phyloP scores from a whole-genome alignment of 306 rosid species.

The Macrotyloma uniflorum region DNA sequence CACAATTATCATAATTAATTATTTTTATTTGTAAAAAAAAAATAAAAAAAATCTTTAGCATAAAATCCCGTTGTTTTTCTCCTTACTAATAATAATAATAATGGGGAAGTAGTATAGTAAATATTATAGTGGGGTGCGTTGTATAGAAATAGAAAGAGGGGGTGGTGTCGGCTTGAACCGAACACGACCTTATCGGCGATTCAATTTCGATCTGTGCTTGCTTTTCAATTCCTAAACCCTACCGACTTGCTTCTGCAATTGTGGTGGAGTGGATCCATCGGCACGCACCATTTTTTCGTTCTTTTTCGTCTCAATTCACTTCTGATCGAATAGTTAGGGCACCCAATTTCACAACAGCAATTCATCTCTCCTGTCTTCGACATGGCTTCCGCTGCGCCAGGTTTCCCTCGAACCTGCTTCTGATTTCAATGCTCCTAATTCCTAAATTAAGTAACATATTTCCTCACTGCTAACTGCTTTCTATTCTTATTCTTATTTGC shows the following conservation, averaged over 20 bases:
- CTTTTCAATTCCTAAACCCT: conserved; percentile 19
- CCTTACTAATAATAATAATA: neutral
- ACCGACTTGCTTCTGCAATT: conserved; percentile 15
- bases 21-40: too few species aligned
- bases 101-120: neutral
- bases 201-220: conserved; percentile 36
- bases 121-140: neutral
- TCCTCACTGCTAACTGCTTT: conserved; percentile 1
- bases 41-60: too few species aligned
- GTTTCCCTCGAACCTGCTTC: conserved; percentile 46
- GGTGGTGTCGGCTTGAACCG: conserved; percentile 92
- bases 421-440: neutral
- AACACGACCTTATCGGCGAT: conserved; percentile 82
- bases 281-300: neutral
- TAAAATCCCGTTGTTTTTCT: too few species aligned
- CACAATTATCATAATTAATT: too few species aligned
- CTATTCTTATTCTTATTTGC: neutral
- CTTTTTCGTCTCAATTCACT: neutral
- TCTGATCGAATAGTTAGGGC: conserved; percentile 7
- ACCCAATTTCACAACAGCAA: neutral
- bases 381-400: conserved; percentile 44
- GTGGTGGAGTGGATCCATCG: conserved; percentile 16
- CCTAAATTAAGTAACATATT: neutral
- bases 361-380: neutral
- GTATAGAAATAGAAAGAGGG: neutral